Evolutionary conservation across 331 rosid genomes (phyloP), one percentile per base, ranked within the genome.

Genomic region (Phaseolus coccineus): DNA sequence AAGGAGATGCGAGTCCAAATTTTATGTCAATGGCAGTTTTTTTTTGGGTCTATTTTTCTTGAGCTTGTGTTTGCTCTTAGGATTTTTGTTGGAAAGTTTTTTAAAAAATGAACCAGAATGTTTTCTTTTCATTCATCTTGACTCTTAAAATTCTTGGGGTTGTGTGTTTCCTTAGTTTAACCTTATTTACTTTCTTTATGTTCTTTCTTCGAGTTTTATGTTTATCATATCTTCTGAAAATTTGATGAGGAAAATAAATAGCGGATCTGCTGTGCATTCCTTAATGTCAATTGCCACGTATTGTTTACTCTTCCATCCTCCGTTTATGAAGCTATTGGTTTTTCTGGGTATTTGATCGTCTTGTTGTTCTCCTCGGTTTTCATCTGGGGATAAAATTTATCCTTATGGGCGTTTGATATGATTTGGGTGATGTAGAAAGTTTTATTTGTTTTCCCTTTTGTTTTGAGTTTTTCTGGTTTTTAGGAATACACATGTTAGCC

Each of bases 211-310:
- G 42, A 46, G 55, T 75, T 30, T 31, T 3, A 8, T 39, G 8
- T 65, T 64, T 62, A 19, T 31, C 72, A 61, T 53, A 19, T 47
- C 56, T 81, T 74, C 12, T 79, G 69, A 85, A 56, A 13, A 39
- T 71, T 53, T 82, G 64, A 77, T 70, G 53, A 24, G 15, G 59
- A 44, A 80, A 42, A 30, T 71, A 48, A 42, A 30, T 71, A 31
- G 56, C 19, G 68, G 83, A 80, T 86, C 83, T 71, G 52, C 76
- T 65, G 47, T 47, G 4, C 71, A 63, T 71, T 67, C 79, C 81
- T 48, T 80, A 68, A 73, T 78, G 42, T 39, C 30, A 6, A 13
- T 40, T 61, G 35, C 11, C 68, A 31, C 24, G 6, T 48, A 48
- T 15, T 48, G 6, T 48, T 13, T 48, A 12, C 53, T 12, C 6